A percentile compares a stretch with the other conserved stretches of the same genome.
Conservation (phyloP, 1,284 basidiomycete genomes). For the Thecaphora frezii region DNA sequence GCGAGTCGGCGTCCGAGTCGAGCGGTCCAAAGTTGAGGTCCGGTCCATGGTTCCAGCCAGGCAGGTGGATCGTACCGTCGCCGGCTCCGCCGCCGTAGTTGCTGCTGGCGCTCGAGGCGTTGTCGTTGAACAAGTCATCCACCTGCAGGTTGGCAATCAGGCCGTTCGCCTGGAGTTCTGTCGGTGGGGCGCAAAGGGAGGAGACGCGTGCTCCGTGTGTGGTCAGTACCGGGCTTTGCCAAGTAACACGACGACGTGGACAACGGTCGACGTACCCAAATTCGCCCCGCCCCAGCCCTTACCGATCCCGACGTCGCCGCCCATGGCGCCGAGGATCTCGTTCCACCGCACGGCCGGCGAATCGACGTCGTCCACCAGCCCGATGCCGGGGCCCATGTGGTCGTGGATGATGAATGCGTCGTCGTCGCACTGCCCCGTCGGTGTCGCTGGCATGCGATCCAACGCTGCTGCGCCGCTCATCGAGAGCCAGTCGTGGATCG, state of each 20-base stretch:
- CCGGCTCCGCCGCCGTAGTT: slow-evolving; percentile 9
- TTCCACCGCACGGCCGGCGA: slow-evolving; percentile 1
- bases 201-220: slow-evolving; percentile 26
- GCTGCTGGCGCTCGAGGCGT: slow-evolving; percentile 19
- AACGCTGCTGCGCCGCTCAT: neutral
- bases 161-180: slow-evolving; percentile 20
- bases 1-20: slow-evolving; percentile 29
- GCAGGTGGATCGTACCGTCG: slow-evolving; percentile 24
- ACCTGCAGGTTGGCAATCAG: slow-evolving; percentile 30
- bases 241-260: neutral
- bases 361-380: slow-evolving; percentile 1
- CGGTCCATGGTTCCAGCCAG: slow-evolving; percentile 33
- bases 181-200: slow-evolving; percentile 12
- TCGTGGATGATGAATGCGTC: slow-evolving; percentile 11
- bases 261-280: slow-evolving; percentile 5
- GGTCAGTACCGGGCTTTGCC: slow-evolving; percentile 17
- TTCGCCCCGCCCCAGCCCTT: slow-evolving; percentile 26
- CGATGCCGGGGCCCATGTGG: neutral
- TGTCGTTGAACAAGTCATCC: slow-evolving; percentile 35
- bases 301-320: slow-evolving; percentile 30
- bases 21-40: slow-evolving; percentile 9
- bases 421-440: slow-evolving; percentile 7
- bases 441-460: neutral
- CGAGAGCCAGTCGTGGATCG: slow-evolving; percentile 24
- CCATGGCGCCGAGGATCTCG: slow-evolving; percentile 13